These are phyloP conservation scores for Podaxis sp. DNA, from an alignment of 768 basidiomycete species.

Conservation along the genomic window DNA sequence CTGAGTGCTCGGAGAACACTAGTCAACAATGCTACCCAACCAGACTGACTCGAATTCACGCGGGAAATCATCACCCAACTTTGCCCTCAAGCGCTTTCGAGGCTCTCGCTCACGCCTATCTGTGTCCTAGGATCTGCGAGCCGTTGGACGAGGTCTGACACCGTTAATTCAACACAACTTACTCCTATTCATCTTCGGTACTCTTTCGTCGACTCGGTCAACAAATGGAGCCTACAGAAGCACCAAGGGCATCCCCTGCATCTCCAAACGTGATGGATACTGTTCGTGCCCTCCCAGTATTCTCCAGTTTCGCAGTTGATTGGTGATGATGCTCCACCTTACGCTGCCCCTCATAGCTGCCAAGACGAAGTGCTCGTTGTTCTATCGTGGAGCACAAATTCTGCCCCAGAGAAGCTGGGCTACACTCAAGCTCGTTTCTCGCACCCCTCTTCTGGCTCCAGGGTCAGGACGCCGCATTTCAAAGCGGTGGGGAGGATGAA, in stretches of 20 bases:
- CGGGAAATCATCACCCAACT: not conserved
- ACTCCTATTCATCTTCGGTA: not conserved
- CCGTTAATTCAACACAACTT: not conserved
- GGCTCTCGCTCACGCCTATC: not conserved
- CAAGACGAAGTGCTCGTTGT: not conserved
- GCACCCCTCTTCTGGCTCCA: not conserved
- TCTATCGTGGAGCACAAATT: not conserved
- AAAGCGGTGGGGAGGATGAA: not conserved
- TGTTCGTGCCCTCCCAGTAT: not conserved
- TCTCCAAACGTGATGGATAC: not conserved
- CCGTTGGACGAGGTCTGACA: not conserved
- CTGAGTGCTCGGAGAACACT: not conserved
- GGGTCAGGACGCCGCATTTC: not conserved
- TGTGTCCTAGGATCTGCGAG: not conserved
- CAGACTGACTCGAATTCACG: not conserved
- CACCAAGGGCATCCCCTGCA: not conserved
- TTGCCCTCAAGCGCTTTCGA: not conserved
- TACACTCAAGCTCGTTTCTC: not conserved
- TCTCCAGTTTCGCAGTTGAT: not conserved
- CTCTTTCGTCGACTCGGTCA: not conserved
- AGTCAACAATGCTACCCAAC: not conserved
- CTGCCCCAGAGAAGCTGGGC: not conserved
- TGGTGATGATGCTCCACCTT: not conserved
- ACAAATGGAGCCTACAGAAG: not conserved
- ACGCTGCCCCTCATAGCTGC: not conserved